Base-by-base conservation (phyloP, 179 eudicot genomes). In the Amaranthus tricolor region DNA sequence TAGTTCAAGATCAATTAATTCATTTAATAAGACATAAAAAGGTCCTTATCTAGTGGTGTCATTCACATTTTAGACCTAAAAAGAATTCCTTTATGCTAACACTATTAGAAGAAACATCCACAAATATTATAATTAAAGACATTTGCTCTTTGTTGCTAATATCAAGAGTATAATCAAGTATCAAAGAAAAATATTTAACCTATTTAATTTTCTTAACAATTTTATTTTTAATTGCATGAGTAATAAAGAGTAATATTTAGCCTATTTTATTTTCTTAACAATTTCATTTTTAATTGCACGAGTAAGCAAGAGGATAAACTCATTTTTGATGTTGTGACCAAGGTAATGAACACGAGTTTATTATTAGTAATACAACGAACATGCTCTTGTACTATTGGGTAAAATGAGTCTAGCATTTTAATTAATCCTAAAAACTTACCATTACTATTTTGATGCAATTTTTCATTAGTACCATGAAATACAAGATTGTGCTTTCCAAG, bases 341-440 rank as follows among this genome's bases (percentile, higher is more conserved):
- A 75, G 67, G 57, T 70, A 74, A 68, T 56, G 67, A 64, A 62
- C 9, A 20, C 56, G 67, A 67, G 61, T 73, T 14, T 74, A 40
- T 69, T 6, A 24, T 19, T 68, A 51, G 45, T 14, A 20, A 67
- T 74, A 24, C 31, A 2, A 24, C 49, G 9, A 20, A 79, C 24
- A 63, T 79, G 82, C 45, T 75, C 78, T 63, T 79, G 17, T 53
- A 72, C 52, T 16, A 77, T 24, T 4, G 15, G 45, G 21, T 81
- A 77, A 77, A 76, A 81, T 24, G 77, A 66, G 12, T 50, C 74
- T 15, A 81, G 16, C 74, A 73, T 81, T 50, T 81, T 77, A 66
- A 76, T 53, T 19, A 79, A 9, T 0, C 71, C 72, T 47, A 68
- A 79, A 75, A 74, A 79, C 15, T 68, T 61, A 7, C 72, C 78